A percentile compares a stretch with the other conserved stretches of the same genome.
phyloP scores from a whole-genome alignment of 2,329 filamentous ascomycete genomes.

The Trichoderma sp. region DNA sequence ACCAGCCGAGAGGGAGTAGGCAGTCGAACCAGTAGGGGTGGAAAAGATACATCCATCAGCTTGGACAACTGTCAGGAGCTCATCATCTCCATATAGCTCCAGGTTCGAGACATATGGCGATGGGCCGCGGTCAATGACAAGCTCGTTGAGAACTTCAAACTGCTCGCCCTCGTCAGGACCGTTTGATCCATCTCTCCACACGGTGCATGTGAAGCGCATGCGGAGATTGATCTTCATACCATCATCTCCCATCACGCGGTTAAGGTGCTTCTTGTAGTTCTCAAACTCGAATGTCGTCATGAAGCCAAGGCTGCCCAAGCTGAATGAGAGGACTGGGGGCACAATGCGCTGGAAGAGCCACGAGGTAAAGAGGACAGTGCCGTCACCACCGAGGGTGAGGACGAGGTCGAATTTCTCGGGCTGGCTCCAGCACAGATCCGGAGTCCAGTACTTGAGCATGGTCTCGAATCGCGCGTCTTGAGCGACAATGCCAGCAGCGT shows the following conservation, averaged over 20 bases:
- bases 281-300: conserved; percentile 86
- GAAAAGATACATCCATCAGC: conserved; percentile 98
- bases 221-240: conserved; percentile 97
- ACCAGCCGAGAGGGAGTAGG: conserved; percentile 93
- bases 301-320: conserved; percentile 83
- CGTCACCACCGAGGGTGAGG: conserved; percentile 81
- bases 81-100: conserved; percentile 93
- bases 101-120: conserved; percentile 96
- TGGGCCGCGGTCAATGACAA: conserved; percentile 96
- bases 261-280: conserved; percentile 82
- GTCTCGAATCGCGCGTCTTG: conserved; percentile 74
- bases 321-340: conserved; percentile 81
- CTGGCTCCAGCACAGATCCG: conserved; percentile 89
- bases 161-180: conserved; percentile 82
- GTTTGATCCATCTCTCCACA: conserved; percentile 67
- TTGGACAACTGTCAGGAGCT: conserved; percentile 91
- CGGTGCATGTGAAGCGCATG: conserved; percentile 98
- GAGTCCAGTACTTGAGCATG: conserved; percentile 95
- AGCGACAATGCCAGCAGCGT: conserved; percentile 69
- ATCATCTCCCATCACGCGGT: conserved; percentile 86
- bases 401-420: conserved; percentile 97
- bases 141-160: conserved; percentile 96
- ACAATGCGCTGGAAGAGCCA: conserved; percentile 93
- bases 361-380: conserved; percentile 83
- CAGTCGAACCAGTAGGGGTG: conserved; percentile 91